Evolutionary conservation across 352 stramenopile species (phyloP).

Genomic region (Pythium insidiosum): DNA sequence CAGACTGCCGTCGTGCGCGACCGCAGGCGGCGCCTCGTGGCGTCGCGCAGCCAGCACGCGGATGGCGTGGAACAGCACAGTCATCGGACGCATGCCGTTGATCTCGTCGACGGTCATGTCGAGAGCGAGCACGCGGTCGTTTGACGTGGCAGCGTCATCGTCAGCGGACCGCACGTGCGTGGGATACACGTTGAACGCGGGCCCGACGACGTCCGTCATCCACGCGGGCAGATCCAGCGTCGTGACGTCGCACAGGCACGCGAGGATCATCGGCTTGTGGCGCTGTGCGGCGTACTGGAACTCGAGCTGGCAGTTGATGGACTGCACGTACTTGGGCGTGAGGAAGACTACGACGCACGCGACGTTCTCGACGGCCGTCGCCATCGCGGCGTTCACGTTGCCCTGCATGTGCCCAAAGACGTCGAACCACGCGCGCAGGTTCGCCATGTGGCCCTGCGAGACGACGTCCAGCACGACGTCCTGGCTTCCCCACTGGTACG

Average conservation of each 20-base stretch:
- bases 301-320: conserved; percentile 51
- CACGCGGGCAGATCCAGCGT: conserved; percentile 23
- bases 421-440: conserved; percentile 40
- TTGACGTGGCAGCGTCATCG: not conserved
- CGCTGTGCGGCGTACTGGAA: conserved; percentile 35
- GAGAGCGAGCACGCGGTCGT: conserved; percentile 19
- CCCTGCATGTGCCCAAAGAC: conserved; percentile 60
- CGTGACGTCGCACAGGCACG: conserved; percentile 26
- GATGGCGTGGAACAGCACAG: conserved; percentile 33
- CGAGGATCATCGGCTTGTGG: conserved; percentile 37
- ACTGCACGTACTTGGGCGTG: conserved; percentile 32
- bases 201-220: conserved; percentile 24
- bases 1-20: conserved; percentile 31
- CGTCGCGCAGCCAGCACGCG: conserved; percentile 24
- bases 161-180: no score
- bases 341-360: conserved; percentile 49
- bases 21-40: conserved; percentile 12
- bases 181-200: conserved; percentile 29
- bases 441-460: conserved; percentile 28
- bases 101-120: conserved; percentile 21
- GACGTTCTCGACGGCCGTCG: conserved; percentile 40
- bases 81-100: conserved; percentile 20
- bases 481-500: conserved; percentile 47
- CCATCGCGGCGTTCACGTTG: conserved; percentile 59
- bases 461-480: conserved; percentile 27